A percentile compares a stretch with the other conserved stretches of the same genome.
phyloP scores from a whole-genome alignment of 768 basidiomycete genomes.

The Termitomyces sp. region DNA sequence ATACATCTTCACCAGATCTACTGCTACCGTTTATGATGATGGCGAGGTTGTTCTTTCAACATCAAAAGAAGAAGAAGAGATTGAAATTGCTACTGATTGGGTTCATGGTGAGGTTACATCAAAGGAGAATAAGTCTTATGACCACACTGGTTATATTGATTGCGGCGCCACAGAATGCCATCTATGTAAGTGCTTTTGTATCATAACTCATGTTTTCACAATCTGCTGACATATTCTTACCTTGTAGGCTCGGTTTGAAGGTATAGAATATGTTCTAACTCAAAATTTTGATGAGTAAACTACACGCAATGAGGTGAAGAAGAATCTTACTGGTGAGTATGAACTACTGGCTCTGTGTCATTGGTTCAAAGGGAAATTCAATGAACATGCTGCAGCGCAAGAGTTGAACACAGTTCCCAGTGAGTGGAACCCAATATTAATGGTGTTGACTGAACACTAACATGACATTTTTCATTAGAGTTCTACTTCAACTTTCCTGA shows the following conservation, averaged over 20 bases:
- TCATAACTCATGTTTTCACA: background rate
- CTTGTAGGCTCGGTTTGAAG: background rate
- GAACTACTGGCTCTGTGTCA: slow-evolving; percentile 12
- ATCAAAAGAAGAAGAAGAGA: background rate
- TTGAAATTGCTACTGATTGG: slow-evolving; percentile 5
- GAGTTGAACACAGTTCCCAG: background rate
- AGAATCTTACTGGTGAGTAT: slow-evolving; percentile 12
- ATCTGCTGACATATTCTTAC: background rate
- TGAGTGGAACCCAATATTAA: background rate
- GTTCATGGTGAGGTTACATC: background rate
- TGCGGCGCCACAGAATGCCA: slow-evolving; percentile 13
- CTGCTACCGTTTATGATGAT: background rate
- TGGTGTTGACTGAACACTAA: background rate
- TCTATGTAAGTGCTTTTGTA: slow-evolving; percentile 16
- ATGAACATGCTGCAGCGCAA: background rate
- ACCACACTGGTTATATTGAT: slow-evolving; percentile 12
- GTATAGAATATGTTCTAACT: slow-evolving; percentile 17
- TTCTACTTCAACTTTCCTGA: background rate
- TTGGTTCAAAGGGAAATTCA: slow-evolving; percentile 16
- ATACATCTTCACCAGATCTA: background rate
- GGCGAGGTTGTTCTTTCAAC: background rate
- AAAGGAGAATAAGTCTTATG: background rate
- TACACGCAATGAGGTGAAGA: slow-evolving; percentile 1
- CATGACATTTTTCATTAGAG: background rate
- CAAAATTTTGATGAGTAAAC: slow-evolving; percentile 9